phyloP scores from a whole-genome alignment of 768 basidiomycete species.

The Mycena albidolilacea region DNA sequence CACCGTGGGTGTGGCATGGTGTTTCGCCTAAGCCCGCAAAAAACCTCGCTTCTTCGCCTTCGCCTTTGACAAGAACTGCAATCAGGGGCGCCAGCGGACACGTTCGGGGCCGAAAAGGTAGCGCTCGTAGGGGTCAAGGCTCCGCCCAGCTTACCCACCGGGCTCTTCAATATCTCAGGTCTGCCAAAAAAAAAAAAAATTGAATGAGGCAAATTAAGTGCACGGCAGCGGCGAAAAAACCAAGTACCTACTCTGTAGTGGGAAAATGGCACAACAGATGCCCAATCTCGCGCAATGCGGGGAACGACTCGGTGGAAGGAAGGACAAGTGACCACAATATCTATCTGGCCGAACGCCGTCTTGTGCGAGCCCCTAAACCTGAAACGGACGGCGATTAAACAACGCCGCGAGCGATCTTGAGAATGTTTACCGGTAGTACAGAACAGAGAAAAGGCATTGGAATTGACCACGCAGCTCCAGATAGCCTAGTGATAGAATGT shows the following conservation, averaged over 20 bases:
- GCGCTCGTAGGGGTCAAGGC: background rate
- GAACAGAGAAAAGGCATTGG: slow-evolving; percentile 9
- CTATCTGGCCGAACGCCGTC: background rate
- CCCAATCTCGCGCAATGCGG: slow-evolving; percentile 14
- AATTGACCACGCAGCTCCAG: slow-evolving; percentile 17
- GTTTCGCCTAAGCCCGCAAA: no score
- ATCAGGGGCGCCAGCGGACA: slow-evolving; percentile 13
- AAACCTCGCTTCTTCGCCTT: background rate
- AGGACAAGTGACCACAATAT: background rate
- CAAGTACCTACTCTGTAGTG: slow-evolving; percentile 1
- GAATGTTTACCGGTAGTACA: background rate
- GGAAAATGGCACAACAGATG: slow-evolving; percentile 16
- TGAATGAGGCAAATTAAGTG: background rate
- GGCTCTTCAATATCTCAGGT: slow-evolving; percentile 9
- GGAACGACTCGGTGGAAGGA: background rate
- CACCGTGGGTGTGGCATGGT: no score
- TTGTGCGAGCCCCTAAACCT: background rate
- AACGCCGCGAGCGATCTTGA: background rate
- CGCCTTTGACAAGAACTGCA: slow-evolving; percentile 8
- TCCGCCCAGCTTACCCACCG: slow-evolving; percentile 22
- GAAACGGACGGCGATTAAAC: background rate
- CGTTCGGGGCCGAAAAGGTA: background rate
- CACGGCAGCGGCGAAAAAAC: no score
- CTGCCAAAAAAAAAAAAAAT: background rate
- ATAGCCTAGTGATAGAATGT: slow-evolving; percentile 23